Base-by-base conservation (phyloP, 179 eudicot species). In the Beta corolliflora region DNA sequence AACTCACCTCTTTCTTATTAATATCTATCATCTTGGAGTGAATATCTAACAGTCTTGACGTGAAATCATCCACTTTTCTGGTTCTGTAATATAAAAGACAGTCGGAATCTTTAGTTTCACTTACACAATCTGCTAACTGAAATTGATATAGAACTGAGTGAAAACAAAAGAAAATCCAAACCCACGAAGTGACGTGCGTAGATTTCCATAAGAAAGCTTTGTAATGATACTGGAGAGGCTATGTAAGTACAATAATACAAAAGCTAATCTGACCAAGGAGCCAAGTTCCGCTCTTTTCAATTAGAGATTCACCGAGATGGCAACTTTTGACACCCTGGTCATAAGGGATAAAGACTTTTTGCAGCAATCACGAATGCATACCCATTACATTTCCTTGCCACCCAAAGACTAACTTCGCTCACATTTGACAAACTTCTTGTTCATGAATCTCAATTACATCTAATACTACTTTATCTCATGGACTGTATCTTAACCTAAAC, bases 31-130 rank as follows among this genome's bases (percentile, higher is more conserved):
- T 91, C 93, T 88, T 90, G 83, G 94, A 88, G 83, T 96, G 98
- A 81, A 96, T 96, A 81, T 96, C 95, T 75, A 96, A 83, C 79
- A 96, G 90, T 82, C 97, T 93, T 25, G 97, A 90, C 13, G 99
- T 94, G 76, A 96, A 96, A 48, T 74, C 81, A 88, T 96, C 99
- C 71, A 84, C 99, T 82, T 88, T 89, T 85, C 85, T 93, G 46
- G 99, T 94, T 85, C 99, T 96, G 93, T 79, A 77, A 81, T 82
- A 65, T 18, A 45, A 55, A 76, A 71, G 31, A 71, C 71, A 59
- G 79, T 77, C 59, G 77, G 52, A 52, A 71, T 54, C 76, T 45
- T 58, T 18, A 68, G 75, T 76, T 67, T 56, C 71, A 71, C 23
- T 75, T 68, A 9, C 77, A 41, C 66, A 50, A 66, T 21, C 60